These are phyloP conservation scores for Apiotrichum montevideense DNA, from an alignment of 1,284 basidiomycete genomes.

Conservation along the genomic window DNA sequence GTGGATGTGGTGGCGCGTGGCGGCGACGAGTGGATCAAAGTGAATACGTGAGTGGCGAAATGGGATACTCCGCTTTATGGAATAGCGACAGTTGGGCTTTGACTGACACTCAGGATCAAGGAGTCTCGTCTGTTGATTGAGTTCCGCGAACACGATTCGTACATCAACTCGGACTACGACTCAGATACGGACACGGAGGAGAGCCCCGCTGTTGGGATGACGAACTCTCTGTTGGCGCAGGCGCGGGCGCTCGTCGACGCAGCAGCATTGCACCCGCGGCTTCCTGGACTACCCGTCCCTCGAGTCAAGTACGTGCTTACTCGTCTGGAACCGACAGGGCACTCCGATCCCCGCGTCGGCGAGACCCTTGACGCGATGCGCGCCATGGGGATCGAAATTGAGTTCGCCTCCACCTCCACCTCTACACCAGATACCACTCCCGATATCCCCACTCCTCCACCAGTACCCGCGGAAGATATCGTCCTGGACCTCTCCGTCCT, in stretches of 20 bases:
- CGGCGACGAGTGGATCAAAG: slow-evolving; percentile 68
- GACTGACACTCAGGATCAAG: slow-evolving; percentile 55
- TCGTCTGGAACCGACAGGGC: slow-evolving; percentile 52
- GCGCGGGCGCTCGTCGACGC: slow-evolving; percentile 53
- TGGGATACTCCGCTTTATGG: background rate
- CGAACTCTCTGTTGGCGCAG: slow-evolving; percentile 54
- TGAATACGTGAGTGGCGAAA: slow-evolving; percentile 65
- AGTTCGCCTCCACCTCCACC: slow-evolving; percentile 6
- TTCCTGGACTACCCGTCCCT: slow-evolving; percentile 27
- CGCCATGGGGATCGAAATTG: slow-evolving; percentile 60
- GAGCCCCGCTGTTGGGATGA: slow-evolving; percentile 2
- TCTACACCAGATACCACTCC: background rate
- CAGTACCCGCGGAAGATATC: slow-evolving; percentile 46
- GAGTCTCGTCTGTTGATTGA: slow-evolving; percentile 67
- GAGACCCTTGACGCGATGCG: slow-evolving; percentile 56
- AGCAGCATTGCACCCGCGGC: slow-evolving; percentile 52
- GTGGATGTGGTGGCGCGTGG: slow-evolving; percentile 71
- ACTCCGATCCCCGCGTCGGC: slow-evolving; percentile 56
- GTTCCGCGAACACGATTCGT: slow-evolving; percentile 74
- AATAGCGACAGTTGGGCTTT: no score
- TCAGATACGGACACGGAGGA: slow-evolving; percentile 20
- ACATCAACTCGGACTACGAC: slow-evolving; percentile 52
- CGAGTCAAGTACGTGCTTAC: slow-evolving; percentile 62
- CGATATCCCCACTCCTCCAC: background rate
- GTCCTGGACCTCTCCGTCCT: slow-evolving; percentile 75